Evolutionary conservation across 2,329 filamentous ascomycete genomes (phyloP).

Genomic region (Colletotrichum sp.): DNA sequence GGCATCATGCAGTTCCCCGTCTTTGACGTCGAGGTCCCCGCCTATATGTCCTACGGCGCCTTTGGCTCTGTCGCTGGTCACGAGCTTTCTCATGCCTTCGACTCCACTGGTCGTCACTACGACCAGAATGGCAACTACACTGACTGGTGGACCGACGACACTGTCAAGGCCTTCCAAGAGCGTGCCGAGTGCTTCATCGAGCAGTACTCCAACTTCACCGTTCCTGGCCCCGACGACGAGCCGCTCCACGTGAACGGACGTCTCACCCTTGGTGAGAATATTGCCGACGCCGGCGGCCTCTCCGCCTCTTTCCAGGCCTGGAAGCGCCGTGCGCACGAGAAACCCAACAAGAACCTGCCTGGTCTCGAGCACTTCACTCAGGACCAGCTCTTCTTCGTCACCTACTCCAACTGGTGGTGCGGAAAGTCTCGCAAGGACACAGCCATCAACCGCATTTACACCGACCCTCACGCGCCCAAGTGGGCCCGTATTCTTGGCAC

Average conservation of each 20-base stretch:
- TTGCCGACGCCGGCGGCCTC: constrained; percentile 73
- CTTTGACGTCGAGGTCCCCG: constrained; percentile 66
- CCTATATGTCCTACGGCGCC: constrained; percentile 72
- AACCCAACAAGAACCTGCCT: constrained; percentile 59
- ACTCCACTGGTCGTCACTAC: constrained; percentile 68
- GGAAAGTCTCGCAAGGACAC: constrained; percentile 65
- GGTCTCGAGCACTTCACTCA: constrained; percentile 67
- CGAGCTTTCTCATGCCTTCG: constrained; percentile 74
- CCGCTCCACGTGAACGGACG: constrained; percentile 66
- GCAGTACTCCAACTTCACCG: constrained; percentile 68
- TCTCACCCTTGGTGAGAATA: constrained; percentile 72
- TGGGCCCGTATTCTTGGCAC: constrained; percentile 66
- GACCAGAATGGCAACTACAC: constrained; percentile 69
- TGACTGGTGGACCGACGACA: constrained; percentile 70
- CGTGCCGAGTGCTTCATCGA: constrained; percentile 69
- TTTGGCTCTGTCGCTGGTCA: constrained; percentile 72
- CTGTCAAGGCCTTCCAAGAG: constrained; percentile 61
- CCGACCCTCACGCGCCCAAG: constrained; percentile 69
- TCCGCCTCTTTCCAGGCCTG: constrained; percentile 68
- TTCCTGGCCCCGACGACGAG: constrained; percentile 60
- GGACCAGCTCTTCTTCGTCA: constrained; percentile 74
- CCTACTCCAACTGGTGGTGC: constrained; percentile 71
- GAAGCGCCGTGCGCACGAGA: constrained; percentile 60
- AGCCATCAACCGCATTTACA: constrained; percentile 62
- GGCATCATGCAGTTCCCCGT: constrained; percentile 73